Percentiles rank a stretch among this genome's conserved stretches.
phyloP scores from a whole-genome alignment of 495 filamentous ascomycete species.

The Annulohypoxylon stygium region DNA sequence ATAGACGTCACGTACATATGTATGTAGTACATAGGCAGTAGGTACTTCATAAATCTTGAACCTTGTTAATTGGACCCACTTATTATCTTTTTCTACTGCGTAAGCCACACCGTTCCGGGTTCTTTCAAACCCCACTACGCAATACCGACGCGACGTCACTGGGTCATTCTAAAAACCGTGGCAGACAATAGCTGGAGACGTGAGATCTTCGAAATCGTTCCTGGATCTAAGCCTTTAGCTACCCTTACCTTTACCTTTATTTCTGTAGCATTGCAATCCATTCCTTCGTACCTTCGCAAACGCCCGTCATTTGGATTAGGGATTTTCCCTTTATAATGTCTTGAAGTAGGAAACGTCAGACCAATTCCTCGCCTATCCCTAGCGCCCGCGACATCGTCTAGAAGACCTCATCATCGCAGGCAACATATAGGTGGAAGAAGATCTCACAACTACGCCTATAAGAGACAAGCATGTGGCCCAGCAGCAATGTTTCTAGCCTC shows the following conservation, averaged over 20 bases:
- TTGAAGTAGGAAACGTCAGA: conserved; percentile 13
- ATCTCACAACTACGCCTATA: conserved; percentile 8
- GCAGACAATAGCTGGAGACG: conserved; percentile 9
- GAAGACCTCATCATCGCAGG: conserved; percentile 21
- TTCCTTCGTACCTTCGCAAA: not conserved
- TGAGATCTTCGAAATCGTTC: conserved; percentile 41
- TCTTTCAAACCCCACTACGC: conserved; percentile 38
- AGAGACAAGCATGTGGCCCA: conserved; percentile 76
- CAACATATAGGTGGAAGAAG: not conserved
- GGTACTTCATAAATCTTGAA: too few relatives aligned
- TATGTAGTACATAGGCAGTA: too few relatives aligned
- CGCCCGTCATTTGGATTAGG: conserved; percentile 5
- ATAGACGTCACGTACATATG: too few relatives aligned
- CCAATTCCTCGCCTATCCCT: conserved; percentile 16
- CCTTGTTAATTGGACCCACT: too few relatives aligned
- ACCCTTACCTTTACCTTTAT: not conserved
- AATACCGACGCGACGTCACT: conserved; percentile 43
- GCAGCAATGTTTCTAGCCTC: conserved; percentile 79
- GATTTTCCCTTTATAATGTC: conserved; percentile 14
- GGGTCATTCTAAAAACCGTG: conserved; percentile 30
- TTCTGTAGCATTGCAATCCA: not conserved
- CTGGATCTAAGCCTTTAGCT: conserved; percentile 24
- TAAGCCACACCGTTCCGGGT: conserved; percentile 19
- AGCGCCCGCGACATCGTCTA: conserved; percentile 14
- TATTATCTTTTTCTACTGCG: not conserved